Conservation (phyloP, 2,329 filamentous ascomycete genomes). For the Rutstroemia sp. region DNA sequence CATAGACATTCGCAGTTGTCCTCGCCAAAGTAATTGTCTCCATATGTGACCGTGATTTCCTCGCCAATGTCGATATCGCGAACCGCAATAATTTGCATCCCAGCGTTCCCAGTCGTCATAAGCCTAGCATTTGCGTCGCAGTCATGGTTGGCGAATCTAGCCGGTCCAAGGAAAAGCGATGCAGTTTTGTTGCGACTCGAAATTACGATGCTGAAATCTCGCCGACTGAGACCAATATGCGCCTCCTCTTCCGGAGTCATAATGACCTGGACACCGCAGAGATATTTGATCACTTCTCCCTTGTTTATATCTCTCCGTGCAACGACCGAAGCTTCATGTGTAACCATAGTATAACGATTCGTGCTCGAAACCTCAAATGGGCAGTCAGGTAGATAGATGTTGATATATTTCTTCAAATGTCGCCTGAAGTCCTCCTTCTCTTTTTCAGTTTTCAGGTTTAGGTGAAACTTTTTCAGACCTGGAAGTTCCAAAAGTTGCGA, state of each 20-base stretch:
- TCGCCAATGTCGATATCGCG: constrained; percentile 79
- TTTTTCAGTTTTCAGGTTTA: constrained; percentile 60
- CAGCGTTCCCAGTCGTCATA: constrained; percentile 73
- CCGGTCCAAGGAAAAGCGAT: constrained; percentile 88
- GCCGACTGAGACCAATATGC: constrained; percentile 70
- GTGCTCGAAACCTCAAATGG: constrained; percentile 91
- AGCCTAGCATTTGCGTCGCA: constrained; percentile 87
- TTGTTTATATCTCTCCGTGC: constrained; percentile 72
- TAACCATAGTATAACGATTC: constrained; percentile 88
- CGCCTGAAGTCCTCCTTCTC: constrained; percentile 81
- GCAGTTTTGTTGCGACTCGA: constrained; percentile 86
- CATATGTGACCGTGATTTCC: constrained; percentile 94
- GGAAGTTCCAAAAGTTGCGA: constrained; percentile 62
- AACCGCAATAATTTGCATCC: constrained; percentile 84
- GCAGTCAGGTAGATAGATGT: constrained; percentile 88
- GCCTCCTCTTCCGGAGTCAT: constrained; percentile 90
- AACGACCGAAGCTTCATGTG: constrained; percentile 80
- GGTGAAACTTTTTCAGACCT: constrained; percentile 66
- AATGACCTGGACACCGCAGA: constrained; percentile 83
- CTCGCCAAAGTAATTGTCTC: constrained; percentile 91
- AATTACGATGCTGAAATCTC: constrained; percentile 95
- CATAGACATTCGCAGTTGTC: constrained; percentile 95
- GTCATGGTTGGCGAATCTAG: constrained; percentile 95
- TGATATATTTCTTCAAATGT: constrained; percentile 84
- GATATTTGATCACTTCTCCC: constrained; percentile 82